phyloP scores from a whole-genome alignment of 108 stramenopile species.

The Cyclostephanos tholiformis region DNA sequence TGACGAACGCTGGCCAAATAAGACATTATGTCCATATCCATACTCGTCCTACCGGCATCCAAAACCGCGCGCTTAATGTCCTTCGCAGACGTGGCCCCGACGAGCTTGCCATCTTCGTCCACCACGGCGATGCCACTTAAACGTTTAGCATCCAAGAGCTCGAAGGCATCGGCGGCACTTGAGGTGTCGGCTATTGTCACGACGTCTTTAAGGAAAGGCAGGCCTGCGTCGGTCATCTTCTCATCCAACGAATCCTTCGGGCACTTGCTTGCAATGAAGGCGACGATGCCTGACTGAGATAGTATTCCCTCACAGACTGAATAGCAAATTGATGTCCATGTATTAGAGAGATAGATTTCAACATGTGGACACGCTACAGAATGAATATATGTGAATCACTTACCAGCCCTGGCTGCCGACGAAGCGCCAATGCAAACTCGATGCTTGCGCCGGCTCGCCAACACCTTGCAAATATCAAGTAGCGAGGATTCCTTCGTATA shows the following conservation, averaged over 20 bases:
- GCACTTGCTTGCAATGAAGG: conserved; percentile 44
- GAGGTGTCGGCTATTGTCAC: conserved; percentile 41
- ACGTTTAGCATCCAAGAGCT: conserved; percentile 50
- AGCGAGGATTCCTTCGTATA: conserved; percentile 32
- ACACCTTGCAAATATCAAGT: conserved; percentile 49
- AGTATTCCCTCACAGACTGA: conserved; percentile 40
- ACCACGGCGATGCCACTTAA: conserved; percentile 61
- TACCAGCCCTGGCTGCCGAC: conserved; percentile 27
- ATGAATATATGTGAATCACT: not conserved
- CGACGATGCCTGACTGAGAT: conserved; percentile 47
- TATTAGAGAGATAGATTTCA: not conserved
- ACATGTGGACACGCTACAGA: not conserved
- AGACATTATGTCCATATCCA: conserved; percentile 54
- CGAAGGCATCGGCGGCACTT: conserved; percentile 47
- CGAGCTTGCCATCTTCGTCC: conserved; percentile 54
- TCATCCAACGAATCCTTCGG: conserved; percentile 45
- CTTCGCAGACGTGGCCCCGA: conserved; percentile 56
- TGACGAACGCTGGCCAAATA: conserved; percentile 54
- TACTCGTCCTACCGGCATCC: conserved; percentile 47
- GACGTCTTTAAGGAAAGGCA: conserved; percentile 46
- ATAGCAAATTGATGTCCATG: not conserved
- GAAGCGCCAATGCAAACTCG: conserved; percentile 41
- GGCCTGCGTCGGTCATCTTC: conserved; percentile 46
- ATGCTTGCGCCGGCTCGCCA: conserved; percentile 38
- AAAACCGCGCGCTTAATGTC: conserved; percentile 55